Conservation (phyloP, 2,329 filamentous ascomycete species). For the Decorospora gaudefroyi region DNA sequence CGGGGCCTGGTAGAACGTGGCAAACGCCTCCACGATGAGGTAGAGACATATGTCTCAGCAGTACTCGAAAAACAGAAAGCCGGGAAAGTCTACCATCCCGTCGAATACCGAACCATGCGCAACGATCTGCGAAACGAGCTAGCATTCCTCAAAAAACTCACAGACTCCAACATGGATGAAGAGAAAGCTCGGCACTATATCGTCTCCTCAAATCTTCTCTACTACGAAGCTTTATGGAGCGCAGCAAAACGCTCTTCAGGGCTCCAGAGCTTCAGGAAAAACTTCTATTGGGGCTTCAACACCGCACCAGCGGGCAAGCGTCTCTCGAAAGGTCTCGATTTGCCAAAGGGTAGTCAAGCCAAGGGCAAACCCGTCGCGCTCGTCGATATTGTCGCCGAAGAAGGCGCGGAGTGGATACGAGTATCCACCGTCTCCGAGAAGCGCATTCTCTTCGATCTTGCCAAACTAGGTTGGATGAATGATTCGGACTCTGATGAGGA, state of each 20-base stretch:
- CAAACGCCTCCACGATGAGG: constrained; percentile 47
- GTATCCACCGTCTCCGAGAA: constrained; percentile 68
- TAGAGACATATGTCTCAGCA: constrained; percentile 48
- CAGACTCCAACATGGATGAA: constrained; percentile 30
- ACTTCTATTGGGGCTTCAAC: constrained; percentile 42
- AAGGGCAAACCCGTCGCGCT: constrained; percentile 57
- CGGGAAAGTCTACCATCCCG: constrained; percentile 43
- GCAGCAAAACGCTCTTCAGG: constrained; percentile 62
- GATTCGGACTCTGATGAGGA: constrained; percentile 53
- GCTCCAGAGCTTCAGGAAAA: constrained; percentile 58
- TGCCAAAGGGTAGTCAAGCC: constrained; percentile 42
- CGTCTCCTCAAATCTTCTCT: constrained; percentile 68
- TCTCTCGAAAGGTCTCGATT: constrained; percentile 32
- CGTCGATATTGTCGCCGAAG: constrained; percentile 67
- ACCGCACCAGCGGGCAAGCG: constrained; percentile 24
- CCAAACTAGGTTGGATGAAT: constrained; percentile 66
- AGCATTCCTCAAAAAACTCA: constrained; percentile 39
- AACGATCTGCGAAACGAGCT: constrained; percentile 47
- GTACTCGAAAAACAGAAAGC: constrained; percentile 39
- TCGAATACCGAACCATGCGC: constrained; percentile 41
- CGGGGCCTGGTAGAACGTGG: constrained; percentile 47
- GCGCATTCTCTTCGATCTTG: constrained; percentile 68
- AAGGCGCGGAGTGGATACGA: constrained; percentile 69
- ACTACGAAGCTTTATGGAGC: constrained; percentile 66
- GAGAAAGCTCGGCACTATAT: constrained; percentile 57